Evolutionary conservation across 805 yeast genomes (phyloP).

Genomic region (Ogataea nitratoaversa): DNA sequence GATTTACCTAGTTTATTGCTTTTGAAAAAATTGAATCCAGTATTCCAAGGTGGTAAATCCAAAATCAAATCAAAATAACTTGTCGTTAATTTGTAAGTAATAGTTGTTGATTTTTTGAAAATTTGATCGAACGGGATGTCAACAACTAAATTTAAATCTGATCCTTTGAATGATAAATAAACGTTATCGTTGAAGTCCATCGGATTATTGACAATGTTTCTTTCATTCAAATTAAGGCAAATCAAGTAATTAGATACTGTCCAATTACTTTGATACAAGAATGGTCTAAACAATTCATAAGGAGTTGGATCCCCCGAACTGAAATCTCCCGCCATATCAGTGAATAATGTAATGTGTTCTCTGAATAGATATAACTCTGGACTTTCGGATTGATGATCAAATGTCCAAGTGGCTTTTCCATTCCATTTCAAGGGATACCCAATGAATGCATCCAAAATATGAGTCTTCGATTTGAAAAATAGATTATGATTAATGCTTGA

Average conservation of each 20-base stretch:
- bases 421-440: conserved; percentile 83
- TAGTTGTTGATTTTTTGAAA: conserved; percentile 45
- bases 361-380: conserved; percentile 64
- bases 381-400: conserved; percentile 48
- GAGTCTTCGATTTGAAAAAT: conserved; percentile 57
- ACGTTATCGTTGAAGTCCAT: conserved; percentile 78
- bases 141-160: conserved; percentile 41
- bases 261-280: conserved; percentile 60
- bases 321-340: conserved; percentile 76
- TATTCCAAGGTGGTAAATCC: conserved; percentile 91
- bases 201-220: conserved; percentile 85
- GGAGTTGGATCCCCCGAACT: conserved; percentile 65
- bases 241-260: conserved; percentile 50
- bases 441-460: conserved; percentile 49
- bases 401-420: conserved; percentile 65
- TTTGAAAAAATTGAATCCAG: conserved; percentile 66
- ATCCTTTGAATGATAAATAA: conserved; percentile 71
- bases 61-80: conserved; percentile 58
- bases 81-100: conserved; percentile 49
- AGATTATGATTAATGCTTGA: conserved; percentile 89
- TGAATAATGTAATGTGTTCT: conserved; percentile 72
- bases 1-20: conserved; percentile 65
- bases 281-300: conserved; percentile 76
- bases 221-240: conserved; percentile 77
- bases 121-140: conserved; percentile 57